phyloP scores from a whole-genome alignment of 768 basidiomycete species.

The Galerina sulciceps region DNA sequence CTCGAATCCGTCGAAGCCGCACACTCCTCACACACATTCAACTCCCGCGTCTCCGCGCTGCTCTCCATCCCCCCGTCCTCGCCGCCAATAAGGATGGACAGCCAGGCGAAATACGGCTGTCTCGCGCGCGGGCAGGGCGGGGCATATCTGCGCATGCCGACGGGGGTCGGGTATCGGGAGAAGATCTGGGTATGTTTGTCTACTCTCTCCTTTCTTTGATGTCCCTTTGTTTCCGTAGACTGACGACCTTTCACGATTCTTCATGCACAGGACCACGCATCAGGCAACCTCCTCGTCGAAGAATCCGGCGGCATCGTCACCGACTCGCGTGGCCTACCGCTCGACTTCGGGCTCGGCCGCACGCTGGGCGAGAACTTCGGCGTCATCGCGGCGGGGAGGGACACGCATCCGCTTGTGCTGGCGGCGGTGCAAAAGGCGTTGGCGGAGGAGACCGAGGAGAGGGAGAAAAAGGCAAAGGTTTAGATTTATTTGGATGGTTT shows the following conservation, averaged over 20 bases:
- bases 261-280: slow-evolving; percentile 78
- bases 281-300: slow-evolving; percentile 80
- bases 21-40: slow-evolving; percentile 90
- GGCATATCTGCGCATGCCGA: slow-evolving; percentile 81
- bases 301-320: slow-evolving; percentile 92
- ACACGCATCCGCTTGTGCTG: slow-evolving; percentile 69
- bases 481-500: neutral
- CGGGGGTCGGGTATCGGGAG: slow-evolving; percentile 78
- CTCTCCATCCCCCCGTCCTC: slow-evolving; percentile 71
- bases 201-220: neutral
- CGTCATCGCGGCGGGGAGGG: slow-evolving; percentile 80
- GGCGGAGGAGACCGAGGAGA: slow-evolving; percentile 40
- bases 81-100: slow-evolving; percentile 85
- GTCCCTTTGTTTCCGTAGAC: too few relatives aligned
- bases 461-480: slow-evolving; percentile 37
- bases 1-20: slow-evolving; percentile 93
- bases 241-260: neutral
- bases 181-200: slow-evolving; percentile 86
- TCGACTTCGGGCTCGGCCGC: slow-evolving; percentile 88
- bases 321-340: slow-evolving; percentile 75
- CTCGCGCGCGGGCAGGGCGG: slow-evolving; percentile 87
- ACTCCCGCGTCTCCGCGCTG: slow-evolving; percentile 67
- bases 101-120: slow-evolving; percentile 93
- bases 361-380: slow-evolving; percentile 88
- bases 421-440: slow-evolving; percentile 71